Percentiles rank a stretch among this genome's conserved stretches.
Conservation (phyloP, 2,329 filamentous ascomycete species). For the Colletotrichum magnum region DNA sequence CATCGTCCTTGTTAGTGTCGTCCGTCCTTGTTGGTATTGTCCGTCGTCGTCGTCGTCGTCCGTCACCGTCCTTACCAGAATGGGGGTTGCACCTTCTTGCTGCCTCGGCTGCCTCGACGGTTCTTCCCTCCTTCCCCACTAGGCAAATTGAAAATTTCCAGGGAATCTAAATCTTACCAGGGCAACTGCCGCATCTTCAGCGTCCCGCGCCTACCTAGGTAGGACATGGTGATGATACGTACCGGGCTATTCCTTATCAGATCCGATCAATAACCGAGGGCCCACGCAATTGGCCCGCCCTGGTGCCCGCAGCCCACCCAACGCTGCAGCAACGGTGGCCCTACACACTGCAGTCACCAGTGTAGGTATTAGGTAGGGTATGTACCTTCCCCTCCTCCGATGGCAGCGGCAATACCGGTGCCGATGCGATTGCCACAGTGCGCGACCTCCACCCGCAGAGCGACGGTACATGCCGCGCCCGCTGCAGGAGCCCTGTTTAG, state of each 20-base stretch:
- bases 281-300: constrained; percentile 29
- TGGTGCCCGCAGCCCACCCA: constrained; percentile 11
- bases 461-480: background rate
- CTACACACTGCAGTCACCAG: no score
- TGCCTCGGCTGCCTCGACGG: constrained; percentile 27
- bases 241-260: constrained; percentile 36
- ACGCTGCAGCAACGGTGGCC: background rate
- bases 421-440: no score
- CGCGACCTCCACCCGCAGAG: background rate
- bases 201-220: constrained; percentile 1
- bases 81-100: background rate
- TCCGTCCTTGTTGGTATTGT: no score
- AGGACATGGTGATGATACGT: constrained; percentile 30
- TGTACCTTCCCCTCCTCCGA: no score
- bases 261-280: constrained; percentile 36
- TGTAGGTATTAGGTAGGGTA: no score
- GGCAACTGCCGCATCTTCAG: constrained; percentile 26
- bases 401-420: background rate
- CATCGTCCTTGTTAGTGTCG: no score
- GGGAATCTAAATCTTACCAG: constrained; percentile 13
- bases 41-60: no score
- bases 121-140: constrained; percentile 22
- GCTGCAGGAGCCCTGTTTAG: background rate
- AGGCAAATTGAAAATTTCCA: constrained; percentile 8
- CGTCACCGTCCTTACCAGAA: no score